Evolutionary conservation across 257 asterid genomes (phyloP), one percentile per base, ranked within the genome.

Genomic region (Handroanthus guayacan): DNA sequence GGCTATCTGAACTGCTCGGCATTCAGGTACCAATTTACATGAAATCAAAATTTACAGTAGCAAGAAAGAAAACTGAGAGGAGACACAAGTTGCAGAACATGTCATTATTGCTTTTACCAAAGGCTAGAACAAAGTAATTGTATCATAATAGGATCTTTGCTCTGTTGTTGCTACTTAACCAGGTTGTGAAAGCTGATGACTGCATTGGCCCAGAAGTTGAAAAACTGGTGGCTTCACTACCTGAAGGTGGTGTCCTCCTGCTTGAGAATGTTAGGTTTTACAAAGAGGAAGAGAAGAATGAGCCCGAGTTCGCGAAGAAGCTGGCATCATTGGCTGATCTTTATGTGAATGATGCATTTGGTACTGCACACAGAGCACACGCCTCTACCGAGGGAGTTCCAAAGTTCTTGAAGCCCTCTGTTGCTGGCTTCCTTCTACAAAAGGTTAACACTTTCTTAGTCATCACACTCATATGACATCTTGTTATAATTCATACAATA

Each of bases 331-430:
- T 92, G 84, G 97, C 97, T 9, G 97, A 92, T 83, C 84, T 92
- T 63, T 92, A 6, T 3, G 97, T 92, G 78, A 90, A 92, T 75
- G 97, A 92, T 86, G 97, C 97, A 11, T 92, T 92, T 36, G 97
- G 97, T 75, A 92, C 97, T 65, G 97, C 97, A 60, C 97, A 92
- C 72, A 92, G 97, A 79, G 95, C 97, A 12, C 97, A 92, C 56
- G 97, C 97, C 79, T 92, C 97, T 37, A 92, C 97, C 0, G 97
- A 90, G 86, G 97, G 95, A 82, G 97, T 92, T 44, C 87, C 97
- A 3, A 92, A 89, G 74, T 92, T 83, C 90, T 81, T 89, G 86
- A 92, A 84, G 85, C 97, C 97, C 52, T 87, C 97, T n/a, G 95
- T 90, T 77, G 92, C 97, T 71, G 97, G 97, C 63, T 92, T 90